Evolutionary conservation across 805 yeast genomes (phyloP).

Genomic region (Metschnikowia anglica): DNA sequence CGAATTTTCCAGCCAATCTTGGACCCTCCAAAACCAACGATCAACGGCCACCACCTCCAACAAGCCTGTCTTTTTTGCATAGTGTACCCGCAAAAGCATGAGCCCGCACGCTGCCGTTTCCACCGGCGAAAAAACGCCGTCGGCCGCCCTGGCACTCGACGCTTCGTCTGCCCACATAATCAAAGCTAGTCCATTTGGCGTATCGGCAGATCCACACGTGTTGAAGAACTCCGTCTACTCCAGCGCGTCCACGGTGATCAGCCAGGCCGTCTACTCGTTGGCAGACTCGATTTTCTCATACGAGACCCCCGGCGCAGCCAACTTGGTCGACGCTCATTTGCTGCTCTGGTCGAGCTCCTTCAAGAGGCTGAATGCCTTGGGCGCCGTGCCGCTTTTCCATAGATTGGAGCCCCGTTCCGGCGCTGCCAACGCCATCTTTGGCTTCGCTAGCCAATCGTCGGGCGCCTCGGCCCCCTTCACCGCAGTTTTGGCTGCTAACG

Average conservation of each 20-base stretch:
- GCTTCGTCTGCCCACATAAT: constrained; percentile 15
- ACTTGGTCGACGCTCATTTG: constrained; percentile 58
- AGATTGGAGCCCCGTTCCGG: constrained; percentile 76
- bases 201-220: constrained; percentile 55
- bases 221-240: constrained; percentile 51
- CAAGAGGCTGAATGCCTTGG: constrained; percentile 50
- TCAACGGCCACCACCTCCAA: no score
- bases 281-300: constrained; percentile 63
- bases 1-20: no score
- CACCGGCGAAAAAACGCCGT: constrained; percentile 2
- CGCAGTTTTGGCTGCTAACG: constrained; percentile 64
- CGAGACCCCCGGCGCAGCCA: constrained; percentile 54
- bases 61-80: not conserved
- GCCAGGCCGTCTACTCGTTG: constrained; percentile 53
- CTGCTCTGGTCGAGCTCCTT: constrained; percentile 57
- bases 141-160: constrained; percentile 8
- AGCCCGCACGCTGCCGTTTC: constrained; percentile 14
- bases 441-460: constrained; percentile 45
- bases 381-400: constrained; percentile 60
- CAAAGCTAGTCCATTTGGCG: constrained; percentile 53
- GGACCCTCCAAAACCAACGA: no score
- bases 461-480: constrained; percentile 29
- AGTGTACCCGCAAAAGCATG: constrained; percentile 4
- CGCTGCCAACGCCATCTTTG: constrained; percentile 76
- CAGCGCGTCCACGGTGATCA: constrained; percentile 53